Percentiles rank a stretch among this genome's conserved stretches.
phyloP scores from a whole-genome alignment of 805 yeast species.

The Saccharomyces kudriavzevii region DNA sequence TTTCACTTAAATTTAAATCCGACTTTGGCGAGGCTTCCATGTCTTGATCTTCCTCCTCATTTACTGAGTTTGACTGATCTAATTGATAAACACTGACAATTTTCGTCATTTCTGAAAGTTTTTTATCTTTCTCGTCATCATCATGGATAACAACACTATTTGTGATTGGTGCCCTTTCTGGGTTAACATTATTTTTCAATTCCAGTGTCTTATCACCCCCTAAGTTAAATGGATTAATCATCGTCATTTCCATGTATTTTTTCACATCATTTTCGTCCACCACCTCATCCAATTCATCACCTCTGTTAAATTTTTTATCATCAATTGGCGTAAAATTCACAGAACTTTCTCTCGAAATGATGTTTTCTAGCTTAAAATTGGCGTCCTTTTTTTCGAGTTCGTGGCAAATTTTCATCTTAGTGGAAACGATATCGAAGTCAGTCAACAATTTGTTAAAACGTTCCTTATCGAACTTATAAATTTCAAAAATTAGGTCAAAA shows the following conservation, averaged over 20 bases:
- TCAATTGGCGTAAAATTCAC: neutral
- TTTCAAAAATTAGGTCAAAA: conserved; percentile 13
- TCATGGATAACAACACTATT: conserved; percentile 22
- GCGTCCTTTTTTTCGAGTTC: conserved; percentile 20
- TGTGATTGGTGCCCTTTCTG: conserved; percentile 12
- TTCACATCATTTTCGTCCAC: conserved; percentile 18
- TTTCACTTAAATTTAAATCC: conserved; percentile 22
- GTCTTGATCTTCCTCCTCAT: conserved; percentile 5
- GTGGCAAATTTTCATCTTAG: conserved; percentile 22
- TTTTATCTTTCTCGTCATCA: conserved; percentile 6
- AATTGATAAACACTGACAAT: conserved; percentile 26
- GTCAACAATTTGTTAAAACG: conserved; percentile 10
- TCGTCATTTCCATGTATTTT: conserved; percentile 28
- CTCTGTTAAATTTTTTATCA: neutral
- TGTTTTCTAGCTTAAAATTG: conserved; percentile 8
- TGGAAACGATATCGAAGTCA: conserved; percentile 16
- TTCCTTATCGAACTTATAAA: conserved; percentile 9
- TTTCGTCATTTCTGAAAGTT: conserved; percentile 29
- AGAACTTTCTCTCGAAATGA: conserved; percentile 1
- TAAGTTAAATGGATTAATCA: conserved; percentile 26
- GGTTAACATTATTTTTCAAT: neutral
- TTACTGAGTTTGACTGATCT: conserved; percentile 6
- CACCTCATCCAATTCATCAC: conserved; percentile 4
- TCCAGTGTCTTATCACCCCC: neutral
- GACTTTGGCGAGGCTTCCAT: neutral